Percentiles rank a stretch among this genome's conserved stretches.
Conservation (phyloP, 2,329 filamentous ascomycete genomes). For the Cercospora sojina region DNA sequence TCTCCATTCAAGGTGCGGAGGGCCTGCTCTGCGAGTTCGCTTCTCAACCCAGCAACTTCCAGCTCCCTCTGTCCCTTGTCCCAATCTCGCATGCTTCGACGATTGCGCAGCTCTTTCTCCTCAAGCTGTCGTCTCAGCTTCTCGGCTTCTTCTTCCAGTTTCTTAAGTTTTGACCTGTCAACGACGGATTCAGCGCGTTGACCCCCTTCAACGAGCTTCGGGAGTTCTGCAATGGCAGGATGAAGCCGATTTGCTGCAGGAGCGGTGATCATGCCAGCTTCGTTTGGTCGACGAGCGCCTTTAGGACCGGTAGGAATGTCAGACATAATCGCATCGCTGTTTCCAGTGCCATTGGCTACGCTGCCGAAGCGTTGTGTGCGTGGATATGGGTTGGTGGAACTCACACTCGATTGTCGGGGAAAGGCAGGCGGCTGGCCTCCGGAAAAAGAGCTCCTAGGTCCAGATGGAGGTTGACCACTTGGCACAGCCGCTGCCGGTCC, state of each 20-base stretch:
- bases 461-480: conserved; percentile 34
- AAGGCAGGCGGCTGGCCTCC: conserved; percentile 23
- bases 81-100: conserved; percentile 48
- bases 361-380: conserved; percentile 47
- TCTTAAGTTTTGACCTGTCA: conserved; percentile 46
- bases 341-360: conserved; percentile 24
- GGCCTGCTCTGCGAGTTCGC: conserved; percentile 50
- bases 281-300: conserved; percentile 28
- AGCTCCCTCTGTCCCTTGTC: conserved; percentile 46
- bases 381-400: conserved; percentile 49
- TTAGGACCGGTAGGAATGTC: conserved; percentile 32
- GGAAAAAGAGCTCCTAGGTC: conserved; percentile 36
- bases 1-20: conserved; percentile 38
- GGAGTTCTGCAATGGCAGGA: conserved; percentile 44
- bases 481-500: conserved; percentile 16
- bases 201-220: conserved; percentile 48
- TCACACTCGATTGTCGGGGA: conserved; percentile 46
- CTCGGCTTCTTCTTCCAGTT: conserved; percentile 50
- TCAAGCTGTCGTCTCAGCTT: conserved; percentile 48
- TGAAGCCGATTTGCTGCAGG: conserved; percentile 25
- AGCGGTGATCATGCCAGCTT: conserved; percentile 17
- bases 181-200: conserved; percentile 44
- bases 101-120: conserved; percentile 47
- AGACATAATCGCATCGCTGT: conserved; percentile 28
- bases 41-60: conserved; percentile 46